These are phyloP conservation scores for Calonectria multiphialidica DNA, from an alignment of 2,329 filamentous ascomycete genomes.

Conservation along the genomic window DNA sequence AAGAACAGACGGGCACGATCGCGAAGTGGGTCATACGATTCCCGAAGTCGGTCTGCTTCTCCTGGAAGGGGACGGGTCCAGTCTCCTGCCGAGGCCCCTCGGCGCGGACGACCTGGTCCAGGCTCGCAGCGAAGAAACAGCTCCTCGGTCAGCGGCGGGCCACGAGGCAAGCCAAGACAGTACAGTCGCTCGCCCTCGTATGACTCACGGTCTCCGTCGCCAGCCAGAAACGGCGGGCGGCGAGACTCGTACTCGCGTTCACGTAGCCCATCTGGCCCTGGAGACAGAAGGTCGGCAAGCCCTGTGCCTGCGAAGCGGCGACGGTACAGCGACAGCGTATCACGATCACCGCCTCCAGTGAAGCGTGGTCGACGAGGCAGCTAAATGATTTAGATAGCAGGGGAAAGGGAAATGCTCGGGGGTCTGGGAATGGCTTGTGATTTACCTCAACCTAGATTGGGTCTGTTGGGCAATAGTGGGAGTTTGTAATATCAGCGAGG, in stretches of 20 bases:
- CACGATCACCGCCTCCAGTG: slow-evolving; percentile 47
- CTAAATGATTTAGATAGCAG: slow-evolving; percentile 23
- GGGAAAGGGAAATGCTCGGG: slow-evolving; percentile 3
- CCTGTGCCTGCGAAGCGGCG: slow-evolving; percentile 46
- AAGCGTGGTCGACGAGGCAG: slow-evolving; percentile 47
- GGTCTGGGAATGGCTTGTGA: slow-evolving; percentile 23
- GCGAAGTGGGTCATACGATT: slow-evolving; percentile 39
- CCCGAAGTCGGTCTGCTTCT: slow-evolving; percentile 37
- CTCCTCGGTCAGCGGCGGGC: slow-evolving; percentile 48
- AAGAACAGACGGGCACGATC: slow-evolving; percentile 25
- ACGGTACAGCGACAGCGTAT: slow-evolving; percentile 47
- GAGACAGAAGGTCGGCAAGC: slow-evolving; percentile 37
- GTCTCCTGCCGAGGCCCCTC: slow-evolving; percentile 38
- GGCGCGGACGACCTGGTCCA: slow-evolving; percentile 37
- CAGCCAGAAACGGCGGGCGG: slow-evolving; percentile 36
- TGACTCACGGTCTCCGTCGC: slow-evolving; percentile 46
- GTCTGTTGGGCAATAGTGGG: slow-evolving; percentile 26
- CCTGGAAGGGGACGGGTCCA: slow-evolving; percentile 37
- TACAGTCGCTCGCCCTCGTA: slow-evolving; percentile 48
- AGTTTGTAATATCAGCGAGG: slow-evolving; percentile 36
- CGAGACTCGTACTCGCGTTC: slow-evolving; percentile 42
- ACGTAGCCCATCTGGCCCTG: slow-evolving; percentile 35
- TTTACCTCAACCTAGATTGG: slow-evolving; percentile 32
- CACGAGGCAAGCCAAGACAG: slow-evolving; percentile 37
- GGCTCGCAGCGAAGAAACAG: slow-evolving; percentile 46